These are phyloP conservation scores for Takakia lepidozioides DNA, from an alignment of 225 moss, liverwort and hornwort species.

Conservation along the genomic window DNA sequence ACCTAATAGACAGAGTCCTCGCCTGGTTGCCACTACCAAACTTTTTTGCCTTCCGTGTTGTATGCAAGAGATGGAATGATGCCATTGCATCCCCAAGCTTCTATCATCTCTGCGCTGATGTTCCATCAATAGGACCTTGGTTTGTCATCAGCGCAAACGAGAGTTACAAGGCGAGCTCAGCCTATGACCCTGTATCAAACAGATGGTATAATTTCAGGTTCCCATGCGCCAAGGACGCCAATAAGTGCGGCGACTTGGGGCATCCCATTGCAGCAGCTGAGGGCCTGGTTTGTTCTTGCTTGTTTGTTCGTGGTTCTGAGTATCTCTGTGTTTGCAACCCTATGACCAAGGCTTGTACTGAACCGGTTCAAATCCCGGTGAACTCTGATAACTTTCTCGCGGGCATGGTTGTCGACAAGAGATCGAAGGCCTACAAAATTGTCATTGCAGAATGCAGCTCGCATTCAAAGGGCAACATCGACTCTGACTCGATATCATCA, in stretches of 20 bases:
- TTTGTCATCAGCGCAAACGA: constrained; percentile 16
- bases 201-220: constrained; percentile 18
- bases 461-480: constrained; percentile 6
- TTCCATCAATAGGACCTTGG: constrained; percentile 8
- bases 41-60: constrained; percentile 8
- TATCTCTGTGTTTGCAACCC: constrained; percentile 40
- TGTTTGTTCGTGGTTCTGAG: constrained; percentile 17
- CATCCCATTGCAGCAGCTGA: constrained; percentile 5
- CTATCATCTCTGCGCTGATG: constrained; percentile 9
- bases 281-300: constrained; percentile 6
- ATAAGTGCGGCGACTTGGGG: constrained; percentile 1
- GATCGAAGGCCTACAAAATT: constrained; percentile 22
- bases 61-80: constrained; percentile 14
- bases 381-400: constrained; percentile 21
- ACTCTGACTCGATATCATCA: constrained; percentile 12
- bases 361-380: constrained; percentile 12
- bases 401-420: constrained; percentile 31
- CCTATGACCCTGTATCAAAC: constrained; percentile 16
- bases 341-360: constrained; percentile 31
- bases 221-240: background rate
- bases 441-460: constrained; percentile 24
- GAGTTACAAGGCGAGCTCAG: constrained; percentile 5
- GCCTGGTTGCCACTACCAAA: constrained; percentile 17
- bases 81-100: constrained; percentile 20
- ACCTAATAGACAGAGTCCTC: constrained; percentile 11